phyloP scores from a whole-genome alignment of 129 eudicot species.

The Artemisia argyi region DNA sequence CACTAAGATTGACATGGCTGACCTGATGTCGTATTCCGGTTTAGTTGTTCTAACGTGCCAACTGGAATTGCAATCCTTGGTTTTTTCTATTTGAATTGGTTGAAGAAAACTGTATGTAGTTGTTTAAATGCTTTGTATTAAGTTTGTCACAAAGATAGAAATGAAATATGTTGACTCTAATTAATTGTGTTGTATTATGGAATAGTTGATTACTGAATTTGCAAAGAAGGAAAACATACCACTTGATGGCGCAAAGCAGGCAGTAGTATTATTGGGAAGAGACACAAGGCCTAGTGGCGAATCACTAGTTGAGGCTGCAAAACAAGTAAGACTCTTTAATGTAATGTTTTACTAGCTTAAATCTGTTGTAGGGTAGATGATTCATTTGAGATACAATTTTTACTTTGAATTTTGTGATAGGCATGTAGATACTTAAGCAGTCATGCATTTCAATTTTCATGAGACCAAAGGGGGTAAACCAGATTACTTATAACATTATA shows the following conservation, averaged over 20 bases:
- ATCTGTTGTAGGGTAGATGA: background rate
- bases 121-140: conserved; percentile 7
- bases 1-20: no score
- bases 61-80: background rate
- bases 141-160: background rate
- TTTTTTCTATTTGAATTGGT: background rate
- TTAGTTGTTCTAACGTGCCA: background rate
- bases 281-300: conserved; percentile 96
- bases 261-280: conserved; percentile 67
- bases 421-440: background rate
- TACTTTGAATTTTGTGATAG: background rate
- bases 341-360: background rate
- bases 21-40: background rate
- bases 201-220: conserved; percentile 71
- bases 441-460: background rate
- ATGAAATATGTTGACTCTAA: background rate
- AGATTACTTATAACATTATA: background rate
- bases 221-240: conserved; percentile 63
- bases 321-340: conserved; percentile 53
- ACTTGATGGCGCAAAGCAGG: conserved; percentile 48
- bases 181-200: background rate
- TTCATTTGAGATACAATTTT: background rate
- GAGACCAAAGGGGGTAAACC: background rate
- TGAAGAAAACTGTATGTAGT: background rate
- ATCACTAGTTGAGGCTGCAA: conserved; percentile 77